Evolutionary conservation across 306 rosid species (phyloP).

Genomic region (Citrullus mucosospermus): DNA sequence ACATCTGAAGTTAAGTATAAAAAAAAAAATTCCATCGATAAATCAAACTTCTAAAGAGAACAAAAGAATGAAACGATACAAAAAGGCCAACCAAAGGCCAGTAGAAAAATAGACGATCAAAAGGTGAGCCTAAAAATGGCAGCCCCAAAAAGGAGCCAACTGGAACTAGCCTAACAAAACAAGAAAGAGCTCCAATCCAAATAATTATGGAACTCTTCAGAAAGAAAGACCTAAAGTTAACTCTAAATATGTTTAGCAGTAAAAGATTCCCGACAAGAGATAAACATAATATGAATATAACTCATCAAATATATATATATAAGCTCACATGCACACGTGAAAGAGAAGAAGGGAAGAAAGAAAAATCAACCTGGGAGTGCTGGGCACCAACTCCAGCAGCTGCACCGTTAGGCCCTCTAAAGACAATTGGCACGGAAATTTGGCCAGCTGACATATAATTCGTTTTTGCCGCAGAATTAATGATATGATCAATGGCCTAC

Average conservation of each 20-base stretch:
- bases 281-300: background rate
- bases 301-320: background rate
- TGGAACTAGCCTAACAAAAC: background rate
- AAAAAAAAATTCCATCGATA: background rate
- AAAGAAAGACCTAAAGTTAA: background rate
- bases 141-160: background rate
- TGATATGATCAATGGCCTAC: constrained; percentile 98
- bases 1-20: background rate
- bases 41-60: background rate
- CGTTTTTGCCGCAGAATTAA: constrained; percentile 96
- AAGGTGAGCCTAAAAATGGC: background rate
- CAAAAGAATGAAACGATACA: background rate
- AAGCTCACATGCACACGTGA: background rate
- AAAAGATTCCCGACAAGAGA: background rate
- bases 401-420: constrained; percentile 99
- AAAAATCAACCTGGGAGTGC: constrained; percentile 78
- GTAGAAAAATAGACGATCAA: background rate
- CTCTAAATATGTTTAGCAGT: background rate
- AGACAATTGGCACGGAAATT: constrained; percentile 85
- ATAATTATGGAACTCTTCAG: background rate
- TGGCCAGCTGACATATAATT: constrained; percentile 97
- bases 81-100: background rate
- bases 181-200: background rate
- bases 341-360: background rate
- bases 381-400: constrained; percentile 99